These are phyloP conservation scores for Dendrostoma leiphaemia DNA, from an alignment of 2,329 filamentous ascomycete species.

Conservation along the genomic window DNA sequence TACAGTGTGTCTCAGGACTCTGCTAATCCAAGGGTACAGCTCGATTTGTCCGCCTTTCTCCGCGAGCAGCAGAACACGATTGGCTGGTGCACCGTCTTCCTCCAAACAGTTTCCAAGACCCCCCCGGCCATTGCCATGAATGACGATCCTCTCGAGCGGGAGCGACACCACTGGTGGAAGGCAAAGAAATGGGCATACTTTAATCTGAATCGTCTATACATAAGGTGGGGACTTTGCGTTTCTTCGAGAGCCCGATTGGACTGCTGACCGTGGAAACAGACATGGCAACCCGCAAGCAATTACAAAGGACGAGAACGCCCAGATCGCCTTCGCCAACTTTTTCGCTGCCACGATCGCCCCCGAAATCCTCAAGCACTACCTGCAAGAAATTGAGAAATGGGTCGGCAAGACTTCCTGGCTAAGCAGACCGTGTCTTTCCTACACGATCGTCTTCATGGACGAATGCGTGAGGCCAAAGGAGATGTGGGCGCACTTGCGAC, in stretches of 20 bases:
- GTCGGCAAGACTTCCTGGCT: constrained; percentile 92
- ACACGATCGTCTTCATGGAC: constrained; percentile 91
- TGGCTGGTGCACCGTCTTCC: constrained; percentile 93
- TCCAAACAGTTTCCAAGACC: constrained; percentile 83
- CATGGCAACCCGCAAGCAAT: constrained; percentile 85
- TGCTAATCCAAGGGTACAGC: no score
- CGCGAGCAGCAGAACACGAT: constrained; percentile 82
- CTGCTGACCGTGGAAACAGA: constrained; percentile 42
- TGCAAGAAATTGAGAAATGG: constrained; percentile 96
- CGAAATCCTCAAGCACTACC: constrained; percentile 92
- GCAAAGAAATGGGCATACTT: constrained; percentile 99
- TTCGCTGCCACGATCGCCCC: constrained; percentile 92
- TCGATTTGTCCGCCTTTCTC: constrained; percentile 78
- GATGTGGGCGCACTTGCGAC: constrained; percentile 93
- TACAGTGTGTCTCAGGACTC: no score
- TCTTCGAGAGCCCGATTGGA: background rate
- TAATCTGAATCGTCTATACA: constrained; percentile 92
- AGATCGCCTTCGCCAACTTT: constrained; percentile 79
- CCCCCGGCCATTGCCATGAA: constrained; percentile 76
- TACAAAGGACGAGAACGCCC: constrained; percentile 67
- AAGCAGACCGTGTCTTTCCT: constrained; percentile 89
- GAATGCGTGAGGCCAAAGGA: constrained; percentile 96
- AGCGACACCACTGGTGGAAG: constrained; percentile 98
- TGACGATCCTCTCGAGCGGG: constrained; percentile 79
- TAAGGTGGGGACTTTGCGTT: constrained; percentile 57